phyloP scores from a whole-genome alignment of 768 basidiomycete genomes.

The Boletus tylopilopsis region DNA sequence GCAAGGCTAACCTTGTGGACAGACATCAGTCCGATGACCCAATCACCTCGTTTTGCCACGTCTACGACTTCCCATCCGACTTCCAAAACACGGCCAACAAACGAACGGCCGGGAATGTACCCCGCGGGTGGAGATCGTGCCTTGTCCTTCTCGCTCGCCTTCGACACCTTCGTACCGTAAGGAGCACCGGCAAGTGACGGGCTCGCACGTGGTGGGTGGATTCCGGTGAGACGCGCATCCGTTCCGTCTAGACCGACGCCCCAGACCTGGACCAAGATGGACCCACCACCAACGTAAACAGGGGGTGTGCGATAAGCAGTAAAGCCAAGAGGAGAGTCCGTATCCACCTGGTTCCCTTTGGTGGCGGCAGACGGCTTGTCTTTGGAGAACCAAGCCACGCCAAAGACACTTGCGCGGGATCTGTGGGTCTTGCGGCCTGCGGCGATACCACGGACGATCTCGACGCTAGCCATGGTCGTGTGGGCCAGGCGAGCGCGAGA shows the following conservation, averaged over 20 bases:
- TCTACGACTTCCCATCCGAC: conserved; percentile 67
- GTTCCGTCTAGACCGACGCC: conserved; percentile 80
- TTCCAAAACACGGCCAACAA: conserved; percentile 80
- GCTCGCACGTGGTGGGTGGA: conserved; percentile 23
- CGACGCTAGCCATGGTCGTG: conserved; percentile 86
- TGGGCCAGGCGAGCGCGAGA: conserved; percentile 76
- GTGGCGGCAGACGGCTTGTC: conserved; percentile 12
- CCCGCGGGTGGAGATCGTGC: conserved; percentile 41
- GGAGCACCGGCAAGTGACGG: conserved; percentile 16
- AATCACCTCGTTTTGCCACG: conserved; percentile 71
- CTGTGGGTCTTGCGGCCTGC: conserved; percentile 19
- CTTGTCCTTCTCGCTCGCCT: conserved; percentile 25
- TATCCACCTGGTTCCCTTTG: conserved; percentile 8
- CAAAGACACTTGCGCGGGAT: conserved; percentile 23
- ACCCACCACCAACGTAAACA: conserved; percentile 58
- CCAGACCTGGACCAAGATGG: conserved; percentile 84
- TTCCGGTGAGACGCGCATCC: conserved; percentile 65
- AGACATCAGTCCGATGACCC: conserved; percentile 81
- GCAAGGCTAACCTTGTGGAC: conserved; percentile 63
- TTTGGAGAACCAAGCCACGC: conserved; percentile 30
- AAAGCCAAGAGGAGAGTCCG: conserved; percentile 51
- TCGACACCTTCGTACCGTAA: conserved; percentile 18
- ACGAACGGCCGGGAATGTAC: conserved; percentile 83
- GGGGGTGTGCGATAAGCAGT: conserved; percentile 74
- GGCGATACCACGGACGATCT: conserved; percentile 60